Evolutionary conservation across 768 basidiomycete species (phyloP), one percentile per base, ranked within the genome.

Genomic region (Dentipellis sp.): DNA sequence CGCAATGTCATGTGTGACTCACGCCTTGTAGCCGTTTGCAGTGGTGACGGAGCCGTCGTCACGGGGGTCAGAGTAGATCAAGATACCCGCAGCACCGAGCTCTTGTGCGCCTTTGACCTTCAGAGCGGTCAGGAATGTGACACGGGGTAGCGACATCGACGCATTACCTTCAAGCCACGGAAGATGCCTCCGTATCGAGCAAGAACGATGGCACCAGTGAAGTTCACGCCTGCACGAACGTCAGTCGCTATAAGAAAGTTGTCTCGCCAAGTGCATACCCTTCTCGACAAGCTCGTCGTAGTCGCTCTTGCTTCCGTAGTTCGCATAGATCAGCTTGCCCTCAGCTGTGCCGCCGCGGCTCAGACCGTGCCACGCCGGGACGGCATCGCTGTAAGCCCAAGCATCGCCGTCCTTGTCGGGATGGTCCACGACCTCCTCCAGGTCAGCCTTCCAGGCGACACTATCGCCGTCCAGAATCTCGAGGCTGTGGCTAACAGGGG

Each of bases 341-440:
- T 77, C 74, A 16, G 80, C 92, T 58, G 85, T 82, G 1, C 94
- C 94, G 47, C 80, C 81, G 48, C 77, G 78, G 62, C 88, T 91
- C 11, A 91, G 70, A 4, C 91, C 94, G 68, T 94, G 93, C 82
- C 88, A 98, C n/a, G 87, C 71, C 0, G 88, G 83, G 12, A 94
- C 78, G 19, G 80, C 74, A 56, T 86, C 75, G 53, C 75, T 77
- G 62, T 87, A 84, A 58, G 81, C 77, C 55, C 78, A 75, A 5
- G 89, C 88, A 55, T 86, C 84, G 21, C 80, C 75, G 64, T 97
- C 48, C 10, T 23, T 22, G 21, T 50, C 94, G 3, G 78, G 73
- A 2, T 80, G 78, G 58, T 92, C 86, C 62, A 86, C 88, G 23
- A 80, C 75, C 64, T 91, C 89, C 59, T 80, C 75, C 1, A 97